Base-by-base conservation (phyloP, 1,284 basidiomycete genomes). In the Ustilago trichophora region DNA sequence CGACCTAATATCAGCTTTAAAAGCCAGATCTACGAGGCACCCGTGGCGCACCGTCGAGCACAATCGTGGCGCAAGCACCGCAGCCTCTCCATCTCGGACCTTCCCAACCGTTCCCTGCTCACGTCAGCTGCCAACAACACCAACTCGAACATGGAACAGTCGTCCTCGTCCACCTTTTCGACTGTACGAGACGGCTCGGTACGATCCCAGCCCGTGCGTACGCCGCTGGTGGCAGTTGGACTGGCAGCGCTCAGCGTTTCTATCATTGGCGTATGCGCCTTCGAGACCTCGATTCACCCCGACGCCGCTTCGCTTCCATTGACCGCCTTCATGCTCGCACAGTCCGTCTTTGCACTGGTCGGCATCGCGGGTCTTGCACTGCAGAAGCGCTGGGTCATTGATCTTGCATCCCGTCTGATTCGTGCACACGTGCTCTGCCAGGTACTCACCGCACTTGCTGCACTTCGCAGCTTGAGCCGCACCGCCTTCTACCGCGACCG, bases 401-500 rank as follows among this genome's bases (percentile, higher is more conserved):
- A 75, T 25, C 52, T 73, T n/a, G 63, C 58, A 10, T 75, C 72
- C 26, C 56, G 70, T 4, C 44, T 64, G n/a, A 46, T 69, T n/a
- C 59, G 66, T 9, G 70, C 66, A 13, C 70, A 72, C 29, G 70
- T 72, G 35, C 65, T 72, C 5, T 51, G 55, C 31, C 70, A 72
- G 45, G 60, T 47, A 19, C 54, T 64, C 35, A 63, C 70, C 19
- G 65, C 66, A 6, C 41, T 72, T 13, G 60, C 62, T 29, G 70
- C 65, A n/a, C 49, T 68, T 9, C 59, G 43, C 26, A 68, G 51
- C 32, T 31, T 68, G 27, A 58, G 58, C 32, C 50, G 54, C 26
- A 56, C 65, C 3, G 65, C 65, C 1, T 58, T 68, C 44, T 63
- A 68, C 16, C 65, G 44, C 32, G 33, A 54, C 29, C 46, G 33